Evolutionary conservation across 192 early-diverging fungal genomes (phyloP), one percentile per base, ranked within the genome.

Genomic region (Phlyctochytrium arcticum): DNA sequence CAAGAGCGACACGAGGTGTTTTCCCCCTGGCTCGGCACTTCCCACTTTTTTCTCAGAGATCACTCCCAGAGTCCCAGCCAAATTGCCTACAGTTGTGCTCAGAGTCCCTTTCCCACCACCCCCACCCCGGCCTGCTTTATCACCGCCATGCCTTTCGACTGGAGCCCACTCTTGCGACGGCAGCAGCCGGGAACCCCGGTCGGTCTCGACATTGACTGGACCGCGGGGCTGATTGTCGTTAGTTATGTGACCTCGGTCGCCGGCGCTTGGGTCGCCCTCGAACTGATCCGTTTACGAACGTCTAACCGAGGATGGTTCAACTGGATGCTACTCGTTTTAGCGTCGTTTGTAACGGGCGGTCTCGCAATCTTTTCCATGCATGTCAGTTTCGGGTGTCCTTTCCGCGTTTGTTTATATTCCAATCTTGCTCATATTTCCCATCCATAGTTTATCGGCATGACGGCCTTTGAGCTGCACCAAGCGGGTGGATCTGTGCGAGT

Each of bases 321-420:
- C 42, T 65, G 63, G 63, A 12, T 57, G 6, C 54, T 65, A n/a
- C 54, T 65, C 23, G 2, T 65, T 17, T 12, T 65, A 8, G 54
- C 63, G 15, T 55, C 49, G 21, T 15, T 57, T 15, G 63, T 56
- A 9, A 57, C 54, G 7, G 63, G 63, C 2, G 54, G 32, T 26
- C 31, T 65, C 9, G 63, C 63, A 7, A 31, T 65, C 50, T 65
- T 65, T 44, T 33, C 54, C 19, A 65, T 65, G 63, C 63, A 65
- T 65, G 30, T 48, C 10, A 29, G 39, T 60, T 15, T 15, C 24
- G 30, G 30, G 15, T 36, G 2, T 57, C n/a, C 9, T 42, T 9
- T 9, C 39, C n/a, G 39, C 39, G n/a, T n/a, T n/a, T n/a, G n/a
- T n/a, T 36, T 2, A 29, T 36, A n/a, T n/a, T 57, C 15, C n/a